phyloP scores from a whole-genome alignment of 2,329 filamentous ascomycete species.

The Dactylonectria estremocensis region DNA sequence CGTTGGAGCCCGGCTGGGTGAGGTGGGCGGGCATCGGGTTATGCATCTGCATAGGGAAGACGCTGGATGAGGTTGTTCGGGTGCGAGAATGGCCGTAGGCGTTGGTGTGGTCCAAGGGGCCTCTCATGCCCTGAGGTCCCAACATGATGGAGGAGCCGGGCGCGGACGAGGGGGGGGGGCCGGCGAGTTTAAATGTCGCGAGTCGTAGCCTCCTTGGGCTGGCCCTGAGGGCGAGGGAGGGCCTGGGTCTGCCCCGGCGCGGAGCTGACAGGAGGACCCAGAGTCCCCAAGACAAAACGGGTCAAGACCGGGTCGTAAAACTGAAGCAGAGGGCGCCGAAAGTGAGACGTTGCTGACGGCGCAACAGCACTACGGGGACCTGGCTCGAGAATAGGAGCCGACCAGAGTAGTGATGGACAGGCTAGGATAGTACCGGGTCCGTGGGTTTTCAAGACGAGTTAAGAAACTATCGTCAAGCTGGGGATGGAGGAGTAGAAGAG shows the following conservation, averaged over 20 bases:
- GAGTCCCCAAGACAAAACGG: slow-evolving; percentile 32
- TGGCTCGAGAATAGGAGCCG: slow-evolving; percentile 19
- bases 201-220: slow-evolving; percentile 39
- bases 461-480: slow-evolving; percentile 27
- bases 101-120: slow-evolving; percentile 53
- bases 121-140: slow-evolving; percentile 52
- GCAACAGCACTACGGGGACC: slow-evolving; percentile 23
- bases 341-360: slow-evolving; percentile 43
- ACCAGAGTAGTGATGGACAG: slow-evolving; percentile 17
- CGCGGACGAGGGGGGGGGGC: slow-evolving; percentile 34
- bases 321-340: slow-evolving; percentile 47
- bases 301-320: slow-evolving; percentile 29
- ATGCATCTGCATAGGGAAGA: slow-evolving; percentile 60
- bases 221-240: slow-evolving; percentile 42
- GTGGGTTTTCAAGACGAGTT: slow-evolving; percentile 30
- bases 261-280: slow-evolving; percentile 30
- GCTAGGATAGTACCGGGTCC: slow-evolving; percentile 12
- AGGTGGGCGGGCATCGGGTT: slow-evolving; percentile 49
- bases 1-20: slow-evolving; percentile 49
- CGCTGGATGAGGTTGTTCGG: slow-evolving; percentile 70
- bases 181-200: slow-evolving; percentile 43
- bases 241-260: slow-evolving; percentile 41
- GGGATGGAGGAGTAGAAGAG: slow-evolving; percentile 31
- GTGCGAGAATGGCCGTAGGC: slow-evolving; percentile 69
- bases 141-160: slow-evolving; percentile 45